Conservation (phyloP, 805 yeast genomes). For the Kazachstania kunashirensis region DNA sequence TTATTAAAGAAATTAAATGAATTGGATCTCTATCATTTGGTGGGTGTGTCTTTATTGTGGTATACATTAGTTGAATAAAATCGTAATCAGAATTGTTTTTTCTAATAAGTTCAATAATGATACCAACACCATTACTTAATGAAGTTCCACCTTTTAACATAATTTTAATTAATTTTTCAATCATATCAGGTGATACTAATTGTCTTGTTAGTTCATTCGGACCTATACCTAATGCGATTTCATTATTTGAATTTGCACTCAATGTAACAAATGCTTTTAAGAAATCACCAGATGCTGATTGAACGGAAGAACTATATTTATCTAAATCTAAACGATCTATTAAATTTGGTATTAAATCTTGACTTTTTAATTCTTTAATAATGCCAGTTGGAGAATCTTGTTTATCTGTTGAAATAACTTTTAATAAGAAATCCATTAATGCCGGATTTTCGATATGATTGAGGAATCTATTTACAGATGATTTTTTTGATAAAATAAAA, state of each 20-base stretch:
- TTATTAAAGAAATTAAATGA: slow-evolving; percentile 75
- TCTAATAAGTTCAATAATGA: slow-evolving; percentile 84
- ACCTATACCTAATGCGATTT: slow-evolving; percentile 83
- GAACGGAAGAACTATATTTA: slow-evolving; percentile 55
- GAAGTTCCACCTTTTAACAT: slow-evolving; percentile 83
- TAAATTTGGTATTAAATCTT: slow-evolving; percentile 61
- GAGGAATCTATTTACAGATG: slow-evolving; percentile 69
- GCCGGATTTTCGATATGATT: slow-evolving; percentile 87
- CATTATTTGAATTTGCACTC: slow-evolving; percentile 82
- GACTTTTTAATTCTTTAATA: slow-evolving; percentile 62
- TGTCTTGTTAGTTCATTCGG: slow-evolving; percentile 91
- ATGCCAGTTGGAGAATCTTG: slow-evolving; percentile 84
- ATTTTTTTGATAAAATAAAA: slow-evolving; percentile 56
- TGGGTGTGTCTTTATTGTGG: slow-evolving; percentile 78
- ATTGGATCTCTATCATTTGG: slow-evolving; percentile 89
- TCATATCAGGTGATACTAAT: slow-evolving; percentile 64
- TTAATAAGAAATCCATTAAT: slow-evolving; percentile 81
- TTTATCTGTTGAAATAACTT: slow-evolving; percentile 87
- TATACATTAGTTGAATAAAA: slow-evolving; percentile 70
- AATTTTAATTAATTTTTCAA: slow-evolving; percentile 55
- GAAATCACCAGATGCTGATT: slow-evolving; percentile 90
- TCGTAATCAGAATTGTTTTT: slow-evolving; percentile 95
- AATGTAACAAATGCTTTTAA: slow-evolving; percentile 87
- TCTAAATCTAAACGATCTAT: slow-evolving; percentile 54
- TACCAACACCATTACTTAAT: slow-evolving; percentile 85